phyloP scores from a whole-genome alignment of 2,329 filamentous ascomycete species.

The Pyrenochaeta sp. region DNA sequence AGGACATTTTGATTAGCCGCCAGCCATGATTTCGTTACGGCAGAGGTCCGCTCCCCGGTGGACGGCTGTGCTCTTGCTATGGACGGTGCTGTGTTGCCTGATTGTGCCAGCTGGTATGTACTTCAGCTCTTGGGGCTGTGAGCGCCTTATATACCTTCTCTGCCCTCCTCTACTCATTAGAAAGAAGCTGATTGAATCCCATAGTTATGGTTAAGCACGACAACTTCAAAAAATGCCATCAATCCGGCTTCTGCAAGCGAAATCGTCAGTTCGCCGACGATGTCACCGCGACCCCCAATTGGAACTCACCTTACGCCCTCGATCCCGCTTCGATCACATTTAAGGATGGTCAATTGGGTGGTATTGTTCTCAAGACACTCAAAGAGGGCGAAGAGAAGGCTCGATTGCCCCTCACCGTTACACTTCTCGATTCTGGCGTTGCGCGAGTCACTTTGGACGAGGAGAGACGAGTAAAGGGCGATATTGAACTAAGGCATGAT shows the following conservation, averaged over 20 bases:
- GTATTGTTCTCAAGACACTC: conserved; percentile 81
- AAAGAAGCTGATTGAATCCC: conserved; percentile 9
- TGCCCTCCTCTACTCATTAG: background rate
- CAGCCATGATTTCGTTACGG: conserved; percentile 36
- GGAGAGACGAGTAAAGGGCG: conserved; percentile 85
- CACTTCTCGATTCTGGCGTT: conserved; percentile 88
- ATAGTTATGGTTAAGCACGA: conserved; percentile 89
- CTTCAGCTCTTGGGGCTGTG: conserved; percentile 4
- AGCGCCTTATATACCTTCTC: background rate
- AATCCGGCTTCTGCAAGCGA: conserved; percentile 96
- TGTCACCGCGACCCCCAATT: conserved; percentile 71
- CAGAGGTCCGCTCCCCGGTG: conserved; percentile 64
- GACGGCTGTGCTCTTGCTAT: conserved; percentile 60
- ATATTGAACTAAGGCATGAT: conserved; percentile 85
- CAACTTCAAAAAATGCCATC: conserved; percentile 95
- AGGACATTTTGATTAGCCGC: conserved; percentile 24
- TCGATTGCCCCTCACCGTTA: conserved; percentile 81
- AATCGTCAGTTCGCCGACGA: conserved; percentile 90
- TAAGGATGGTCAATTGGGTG: conserved; percentile 81
- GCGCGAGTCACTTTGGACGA: conserved; percentile 91
- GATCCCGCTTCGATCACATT: conserved; percentile 76
- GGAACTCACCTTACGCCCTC: conserved; percentile 83
- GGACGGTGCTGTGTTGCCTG: conserved; percentile 43
- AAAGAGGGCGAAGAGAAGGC: conserved; percentile 72
- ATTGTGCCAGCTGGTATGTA: conserved; percentile 50